Evolutionary conservation across 192 early-diverging fungal species (phyloP), one percentile per base, ranked within the genome.

Genomic region (Spinellus fusiger): DNA sequence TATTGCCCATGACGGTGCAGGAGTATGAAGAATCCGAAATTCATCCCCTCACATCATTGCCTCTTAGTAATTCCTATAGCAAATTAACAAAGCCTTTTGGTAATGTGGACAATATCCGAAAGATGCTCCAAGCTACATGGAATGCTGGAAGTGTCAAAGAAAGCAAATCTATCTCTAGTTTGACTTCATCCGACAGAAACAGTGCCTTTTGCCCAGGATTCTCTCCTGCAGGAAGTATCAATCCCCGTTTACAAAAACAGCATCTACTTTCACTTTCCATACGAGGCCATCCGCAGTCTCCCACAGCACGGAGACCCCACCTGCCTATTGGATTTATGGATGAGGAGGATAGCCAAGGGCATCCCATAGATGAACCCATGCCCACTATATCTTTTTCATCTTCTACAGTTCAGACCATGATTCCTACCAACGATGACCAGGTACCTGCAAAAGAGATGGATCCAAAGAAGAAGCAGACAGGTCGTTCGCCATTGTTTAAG

Each of bases 331-430:
- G 52, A 10, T 62, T 62, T 32, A 62, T 62, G 61, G 29, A 51
- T 13, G 51, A 48, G 7, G 61, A 59, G 1, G 40, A 35, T 34
- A 27, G 18, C 33, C 22, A n/a, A n/a, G n/a, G n/a, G n/a, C n/a
- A n/a, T n/a, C 5, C 10, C 15, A 18, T 29, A 10, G 47, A 61
- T 27, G 65, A 51, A 9, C 65, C 65, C 7, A 34, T 50, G 15
- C 65, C 65, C 4, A 54, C 65, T 15, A 58, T 50, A 5, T 67
- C 65, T 1, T 61, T 67, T 60, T 67, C 65, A 16, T 67, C 65
- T 7, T 67, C 65, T 10, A 67, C 65, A 25, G 58, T 61, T 6
- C 65, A 57, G 16, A 67, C 65, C 15, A 60, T 67, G 46, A 53
- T 67, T 20, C 65, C 58, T 18, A 58, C 26, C 4, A 5, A 60